phyloP scores from a whole-genome alignment of 2,329 filamentous ascomycete genomes.

The Cladosporium sp. region DNA sequence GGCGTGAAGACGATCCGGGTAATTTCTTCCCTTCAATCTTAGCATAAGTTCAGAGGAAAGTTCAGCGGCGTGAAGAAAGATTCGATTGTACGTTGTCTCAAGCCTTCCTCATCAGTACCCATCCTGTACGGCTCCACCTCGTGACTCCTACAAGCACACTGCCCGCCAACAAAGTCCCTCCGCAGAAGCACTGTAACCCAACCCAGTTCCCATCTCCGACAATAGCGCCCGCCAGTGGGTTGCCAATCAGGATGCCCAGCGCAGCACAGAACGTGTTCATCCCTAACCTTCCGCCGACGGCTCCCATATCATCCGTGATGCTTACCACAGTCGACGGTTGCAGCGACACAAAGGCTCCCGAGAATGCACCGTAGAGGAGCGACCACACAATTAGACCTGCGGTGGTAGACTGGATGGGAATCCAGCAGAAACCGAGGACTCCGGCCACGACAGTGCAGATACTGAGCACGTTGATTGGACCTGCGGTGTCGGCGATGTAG shows the following conservation, averaged over 20 bases:
- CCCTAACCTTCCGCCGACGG: constrained; percentile 28
- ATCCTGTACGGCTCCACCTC: constrained; percentile 23
- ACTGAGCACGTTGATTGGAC: constrained; percentile 50
- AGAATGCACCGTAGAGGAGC: constrained; percentile 39
- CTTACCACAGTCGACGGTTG: constrained; percentile 37
- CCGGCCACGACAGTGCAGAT: constrained; percentile 47
- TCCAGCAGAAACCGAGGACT: constrained; percentile 56
- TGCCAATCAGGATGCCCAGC: constrained; percentile 30
- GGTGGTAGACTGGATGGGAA: constrained; percentile 43
- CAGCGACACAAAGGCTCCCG: constrained; percentile 40
- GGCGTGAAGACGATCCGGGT: neutral
- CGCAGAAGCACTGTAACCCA: constrained; percentile 29
- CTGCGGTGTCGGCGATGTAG: constrained; percentile 54
- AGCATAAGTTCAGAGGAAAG: no score
- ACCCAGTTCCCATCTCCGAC: constrained; percentile 22
- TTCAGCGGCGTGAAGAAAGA: no score
- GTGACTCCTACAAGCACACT: constrained; percentile 24
- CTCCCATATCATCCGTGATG: constrained; percentile 37
- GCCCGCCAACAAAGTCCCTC: constrained; percentile 24
- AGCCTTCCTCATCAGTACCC: constrained; percentile 22
- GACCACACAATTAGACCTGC: constrained; percentile 34
- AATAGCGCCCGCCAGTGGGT: constrained; percentile 30
- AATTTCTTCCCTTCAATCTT: no score
- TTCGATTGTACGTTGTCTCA: neutral
- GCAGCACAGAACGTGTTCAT: constrained; percentile 29